Base-by-base conservation (phyloP, 2,329 filamentous ascomycete genomes). In the Cordyceps pruinosa region DNA sequence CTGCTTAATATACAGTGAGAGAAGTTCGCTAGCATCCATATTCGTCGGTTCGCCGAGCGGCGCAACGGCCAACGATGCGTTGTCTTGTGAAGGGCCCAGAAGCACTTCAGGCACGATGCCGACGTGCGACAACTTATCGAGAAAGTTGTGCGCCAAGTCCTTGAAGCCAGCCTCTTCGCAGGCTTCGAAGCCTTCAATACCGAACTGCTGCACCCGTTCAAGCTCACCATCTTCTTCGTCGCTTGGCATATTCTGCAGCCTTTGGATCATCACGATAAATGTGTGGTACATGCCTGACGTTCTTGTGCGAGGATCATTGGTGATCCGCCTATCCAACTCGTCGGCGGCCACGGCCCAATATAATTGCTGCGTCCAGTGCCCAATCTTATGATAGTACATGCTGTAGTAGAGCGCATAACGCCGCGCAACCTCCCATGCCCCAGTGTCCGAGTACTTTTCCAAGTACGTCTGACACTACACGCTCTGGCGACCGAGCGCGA, bases 381-480 rank as follows among this genome's bases (percentile, higher is more conserved):
- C 50, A 10, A 53, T 34, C 39, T 35, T 44, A 19, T 53, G 50
- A 8, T 53, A 44, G 17, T 53, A 53, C 26, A 44, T n/a, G 50
- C 50, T 35, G 26, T 53, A 53, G 25, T 53, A 44, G 15, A 53
- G 26, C 13, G 50, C 37, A 17, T 34, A 53, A 5, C 50, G 26
- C 8, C 39, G 41, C 2, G 39, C 23, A 1, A 53, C 6, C n/a
- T 53, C 50, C 50, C 37, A 53, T 2, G 50, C 50, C 3, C 50
- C 50, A 2, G 19, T 13, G 2, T 44, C 39, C 5, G 50, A 10
- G 50, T 53, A 53, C 3, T n/a, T 4, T 1, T 53, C 39, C 26
- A 53, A 19, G 9, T 35, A 53, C 26, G 50, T 34, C 26, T 53
- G 37, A 12, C 50, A 53, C 50, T 39, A 53, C 4, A 53, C 26